Evolutionary conservation across 139 green algal species (phyloP).

Genomic region (Dunaliella primolecta): DNA sequence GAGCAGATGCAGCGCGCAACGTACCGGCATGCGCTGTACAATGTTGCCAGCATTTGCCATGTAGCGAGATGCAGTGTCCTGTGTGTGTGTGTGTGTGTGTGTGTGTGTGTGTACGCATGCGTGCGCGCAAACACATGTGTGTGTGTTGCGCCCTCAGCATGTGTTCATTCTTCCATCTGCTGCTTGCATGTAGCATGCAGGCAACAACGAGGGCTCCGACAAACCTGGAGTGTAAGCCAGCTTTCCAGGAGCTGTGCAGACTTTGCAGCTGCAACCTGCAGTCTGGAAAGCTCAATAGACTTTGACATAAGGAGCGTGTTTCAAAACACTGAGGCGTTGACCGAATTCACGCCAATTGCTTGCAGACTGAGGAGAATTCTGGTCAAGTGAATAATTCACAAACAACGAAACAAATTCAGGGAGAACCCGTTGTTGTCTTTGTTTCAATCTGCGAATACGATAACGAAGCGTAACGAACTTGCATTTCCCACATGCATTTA

Average conservation of each 20-base stretch:
- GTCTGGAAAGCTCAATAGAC: not conserved
- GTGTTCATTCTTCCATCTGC: not conserved
- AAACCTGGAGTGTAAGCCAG: not conserved
- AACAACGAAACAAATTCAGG: not conserved
- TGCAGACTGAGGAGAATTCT: too few species aligned
- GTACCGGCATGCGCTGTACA: constrained; percentile 15
- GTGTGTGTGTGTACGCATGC: not conserved
- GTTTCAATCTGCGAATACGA: not conserved
- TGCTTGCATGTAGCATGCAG: not conserved
- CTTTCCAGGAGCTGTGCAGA: not conserved
- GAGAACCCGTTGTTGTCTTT: not conserved
- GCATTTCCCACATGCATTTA: not conserved
- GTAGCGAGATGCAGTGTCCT: not conserved
- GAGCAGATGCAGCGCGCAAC: too few species aligned
- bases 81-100: not conserved
- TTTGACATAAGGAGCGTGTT: not conserved
- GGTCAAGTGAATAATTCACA: too few species aligned
- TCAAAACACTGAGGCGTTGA: too few species aligned
- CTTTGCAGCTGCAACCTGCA: not conserved
- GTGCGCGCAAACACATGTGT: not conserved
- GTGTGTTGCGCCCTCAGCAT: not conserved
- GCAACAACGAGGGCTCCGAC: not conserved
- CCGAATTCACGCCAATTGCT: too few species aligned
- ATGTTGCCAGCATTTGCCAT: constrained; percentile 21
- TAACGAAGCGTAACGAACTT: not conserved